Percentiles rank a stretch among this genome's conserved stretches.
Conservation (phyloP, 176 grass and related monocot species). For the Oryza coarctata region DNA sequence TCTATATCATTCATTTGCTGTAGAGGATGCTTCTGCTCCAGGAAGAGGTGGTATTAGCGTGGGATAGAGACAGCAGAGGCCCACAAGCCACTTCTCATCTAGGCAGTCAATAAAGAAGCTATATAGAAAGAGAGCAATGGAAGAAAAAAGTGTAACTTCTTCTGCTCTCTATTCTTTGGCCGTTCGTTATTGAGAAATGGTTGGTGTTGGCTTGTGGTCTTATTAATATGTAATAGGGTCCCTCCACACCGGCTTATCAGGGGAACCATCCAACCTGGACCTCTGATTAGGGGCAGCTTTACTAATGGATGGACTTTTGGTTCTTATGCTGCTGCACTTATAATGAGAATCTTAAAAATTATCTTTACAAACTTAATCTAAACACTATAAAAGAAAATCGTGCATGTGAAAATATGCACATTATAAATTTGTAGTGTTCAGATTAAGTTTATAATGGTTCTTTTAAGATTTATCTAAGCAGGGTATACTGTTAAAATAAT, state of each 20-base stretch:
- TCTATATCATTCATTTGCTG: constrained; percentile 28
- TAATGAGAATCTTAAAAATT: constrained; percentile 29
- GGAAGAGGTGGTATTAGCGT: constrained; percentile 20
- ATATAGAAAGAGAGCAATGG: constrained; percentile 34
- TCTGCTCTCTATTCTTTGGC: constrained; percentile 19
- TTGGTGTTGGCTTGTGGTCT: constrained; percentile 9
- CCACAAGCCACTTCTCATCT: constrained; percentile 22
- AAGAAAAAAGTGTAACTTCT: constrained; percentile 20
- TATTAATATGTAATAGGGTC: constrained; percentile 39
- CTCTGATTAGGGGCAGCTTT: constrained; percentile 6
- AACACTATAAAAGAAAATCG: constrained; percentile 38
- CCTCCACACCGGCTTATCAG: constrained; percentile 28
- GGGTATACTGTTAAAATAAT: constrained; percentile 24
- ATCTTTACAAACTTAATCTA: constrained; percentile 39
- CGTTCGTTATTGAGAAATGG: constrained; percentile 14
- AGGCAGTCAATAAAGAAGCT: constrained; percentile 35
- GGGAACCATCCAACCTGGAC: constrained; percentile 21
- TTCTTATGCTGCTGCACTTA: not conserved
- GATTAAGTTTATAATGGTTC: constrained; percentile 39
- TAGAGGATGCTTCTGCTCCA: constrained; percentile 15
- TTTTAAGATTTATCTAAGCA: constrained; percentile 33
- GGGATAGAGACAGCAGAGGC: constrained; percentile 16
- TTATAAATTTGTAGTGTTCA: constrained; percentile 54
- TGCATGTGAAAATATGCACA: not conserved
- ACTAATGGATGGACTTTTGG: not conserved